These are phyloP conservation scores for Tetrahymena malaccensis DNA, from an alignment of 73 alveolate species.

Conservation along the genomic window DNA sequence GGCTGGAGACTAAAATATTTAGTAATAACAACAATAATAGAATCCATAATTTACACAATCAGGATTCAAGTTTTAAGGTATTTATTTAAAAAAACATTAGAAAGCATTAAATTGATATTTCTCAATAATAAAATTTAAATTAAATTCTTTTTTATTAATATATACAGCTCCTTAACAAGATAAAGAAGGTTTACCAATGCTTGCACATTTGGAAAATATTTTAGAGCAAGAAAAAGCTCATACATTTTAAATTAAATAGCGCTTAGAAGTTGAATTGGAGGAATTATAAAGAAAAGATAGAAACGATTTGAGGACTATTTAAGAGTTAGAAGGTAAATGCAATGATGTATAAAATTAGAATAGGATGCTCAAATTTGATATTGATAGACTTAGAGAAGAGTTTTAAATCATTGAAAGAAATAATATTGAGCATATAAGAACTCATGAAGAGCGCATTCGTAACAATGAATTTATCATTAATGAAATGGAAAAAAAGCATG, in stretches of 20 bases:
- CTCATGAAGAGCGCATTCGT: constrained; percentile 30
- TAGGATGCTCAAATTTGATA: constrained; percentile 15
- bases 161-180: neutral
- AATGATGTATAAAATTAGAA: constrained; percentile 17
- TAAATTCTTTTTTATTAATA: neutral
- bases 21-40: neutral
- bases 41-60: neutral
- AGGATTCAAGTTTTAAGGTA: neutral
- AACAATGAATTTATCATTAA: constrained; percentile 28
- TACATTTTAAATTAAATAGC: constrained; percentile 31
- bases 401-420: constrained; percentile 27
- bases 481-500: constrained; percentile 39
- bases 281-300: constrained; percentile 40
- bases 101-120: neutral
- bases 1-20: neutral
- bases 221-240: constrained; percentile 47
- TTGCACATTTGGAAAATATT: constrained; percentile 43
- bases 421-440: constrained; percentile 19
- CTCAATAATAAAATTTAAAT: neutral
- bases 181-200: constrained; percentile 25
- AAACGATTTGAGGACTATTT: constrained; percentile 37
- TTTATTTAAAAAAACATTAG: neutral
- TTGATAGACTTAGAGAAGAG: constrained; percentile 38
- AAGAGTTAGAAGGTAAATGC: constrained; percentile 46
- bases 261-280: constrained; percentile 42